Evolutionary conservation across 2,329 filamentous ascomycete genomes (phyloP).

Genomic region (Chaetomium globosum): DNA sequence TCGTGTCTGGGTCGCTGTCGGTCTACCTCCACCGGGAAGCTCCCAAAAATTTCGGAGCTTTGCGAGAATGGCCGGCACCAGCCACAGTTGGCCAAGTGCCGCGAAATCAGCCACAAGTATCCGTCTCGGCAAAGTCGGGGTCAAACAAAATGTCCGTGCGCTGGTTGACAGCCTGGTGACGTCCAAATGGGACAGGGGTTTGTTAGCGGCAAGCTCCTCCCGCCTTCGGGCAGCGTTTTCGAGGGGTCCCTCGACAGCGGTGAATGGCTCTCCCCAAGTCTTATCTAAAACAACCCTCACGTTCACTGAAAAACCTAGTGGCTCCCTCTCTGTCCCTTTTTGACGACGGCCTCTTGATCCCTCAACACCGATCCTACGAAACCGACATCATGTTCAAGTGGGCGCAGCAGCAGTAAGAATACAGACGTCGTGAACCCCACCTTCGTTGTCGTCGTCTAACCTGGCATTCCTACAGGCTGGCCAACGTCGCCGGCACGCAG

Average conservation of each 20-base stretch:
- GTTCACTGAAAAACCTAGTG: constrained; percentile 6
- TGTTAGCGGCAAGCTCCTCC: constrained; percentile 22
- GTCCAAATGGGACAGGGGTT: constrained; percentile 12
- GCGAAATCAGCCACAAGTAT: not conserved
- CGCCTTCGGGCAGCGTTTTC: constrained; percentile 19
- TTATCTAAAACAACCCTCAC: constrained; percentile 17
- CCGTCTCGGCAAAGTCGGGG: constrained; percentile 14
- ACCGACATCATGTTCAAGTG: constrained; percentile 78
- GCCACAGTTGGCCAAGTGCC: constrained; percentile 20
- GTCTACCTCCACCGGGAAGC: not conserved
- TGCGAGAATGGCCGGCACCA: constrained; percentile 17
- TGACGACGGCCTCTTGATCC: constrained; percentile 3
- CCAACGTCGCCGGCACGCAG: constrained; percentile 88
- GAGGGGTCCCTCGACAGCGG: constrained; percentile 28
- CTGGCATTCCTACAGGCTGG: constrained; percentile 52
- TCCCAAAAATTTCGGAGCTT: constrained; percentile 29
- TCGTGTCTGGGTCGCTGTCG: not conserved
- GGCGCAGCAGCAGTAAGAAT: constrained; percentile 82
- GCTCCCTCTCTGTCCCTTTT: constrained; percentile 7
- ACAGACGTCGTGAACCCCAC: constrained; percentile 20
- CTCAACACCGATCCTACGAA: not conserved
- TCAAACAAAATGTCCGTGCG: constrained; percentile 12
- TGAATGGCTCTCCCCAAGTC: constrained; percentile 28
- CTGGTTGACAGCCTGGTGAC: constrained; percentile 18
- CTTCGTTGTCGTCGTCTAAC: constrained; percentile 30